Evolutionary conservation across 495 filamentous ascomycete species (phyloP), one percentile per base, ranked within the genome.

Genomic region (Neurospora sp.): DNA sequence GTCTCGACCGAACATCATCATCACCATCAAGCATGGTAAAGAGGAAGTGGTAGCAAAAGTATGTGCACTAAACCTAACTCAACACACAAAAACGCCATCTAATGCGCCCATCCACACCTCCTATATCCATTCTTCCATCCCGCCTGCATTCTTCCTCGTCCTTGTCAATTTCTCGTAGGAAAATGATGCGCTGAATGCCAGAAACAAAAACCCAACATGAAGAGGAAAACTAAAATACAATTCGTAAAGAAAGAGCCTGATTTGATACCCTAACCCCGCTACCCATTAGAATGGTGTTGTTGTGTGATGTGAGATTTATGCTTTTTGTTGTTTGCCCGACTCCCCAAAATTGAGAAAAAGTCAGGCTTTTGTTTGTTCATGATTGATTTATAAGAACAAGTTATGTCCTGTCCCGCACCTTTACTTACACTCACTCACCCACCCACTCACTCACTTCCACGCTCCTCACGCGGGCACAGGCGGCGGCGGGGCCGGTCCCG

Each of bases 401-500:
- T 62, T 35, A 18, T 66, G 54, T 66, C 54, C 54, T 66, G 23
- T 35, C 12, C 54, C 54, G 6, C 27, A 66, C 54, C 54, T 66
- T 35, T 66, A 37, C 27, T 35, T 66, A 66, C 54, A 66, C 14
- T 18, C 12, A 48, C 44, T 18, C n/a, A 35, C 35, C 8, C 44
- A 20, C 44, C 20, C 44, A 7, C 11, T 6, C 11, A 27, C 23
- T 31, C 23, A 35, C 20, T 59, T 54, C 20, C 10, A 0, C 2
- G 11, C 48, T 31, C 23, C 54, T 27, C 14, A 66, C 54, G 54
- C 54, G 54, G 79, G 78, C 1, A 77, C 72, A 16, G 78, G 72
- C 10, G 79, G 76, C 14, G 79, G 73, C 27, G 74, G 75, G 37
- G 9, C 74, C 74, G 8, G 69, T 44, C 7, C 74, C 75, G n/a